Evolutionary conservation across 768 basidiomycete genomes (phyloP).

Genomic region (Cyclocybe cylindracea): DNA sequence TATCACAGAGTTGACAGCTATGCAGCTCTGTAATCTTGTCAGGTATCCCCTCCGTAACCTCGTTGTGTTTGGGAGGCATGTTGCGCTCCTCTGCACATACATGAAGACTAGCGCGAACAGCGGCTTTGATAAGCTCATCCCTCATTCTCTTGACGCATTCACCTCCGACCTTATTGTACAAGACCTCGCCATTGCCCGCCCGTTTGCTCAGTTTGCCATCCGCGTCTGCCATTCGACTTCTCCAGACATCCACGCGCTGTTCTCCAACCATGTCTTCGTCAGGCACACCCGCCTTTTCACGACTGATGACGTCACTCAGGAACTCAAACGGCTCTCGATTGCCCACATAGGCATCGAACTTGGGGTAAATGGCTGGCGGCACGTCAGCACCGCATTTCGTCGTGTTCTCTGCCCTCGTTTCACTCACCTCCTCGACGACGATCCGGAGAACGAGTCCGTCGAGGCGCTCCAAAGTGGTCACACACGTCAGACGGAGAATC

Average conservation of each 20-base stretch:
- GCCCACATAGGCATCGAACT: background rate
- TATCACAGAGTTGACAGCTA: too few species aligned
- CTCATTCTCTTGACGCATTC: slow-evolving; percentile 23
- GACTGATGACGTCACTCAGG: slow-evolving; percentile 2
- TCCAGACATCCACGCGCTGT: background rate
- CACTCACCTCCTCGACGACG: background rate
- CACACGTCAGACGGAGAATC: slow-evolving; percentile 19
- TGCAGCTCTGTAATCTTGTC: slow-evolving; percentile 1
- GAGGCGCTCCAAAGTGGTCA: slow-evolving; percentile 28
- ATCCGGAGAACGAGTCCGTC: slow-evolving; percentile 13
- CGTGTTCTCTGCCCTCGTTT: slow-evolving; percentile 11
- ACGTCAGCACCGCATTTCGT: slow-evolving; percentile 23
- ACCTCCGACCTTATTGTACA: slow-evolving; percentile 25
- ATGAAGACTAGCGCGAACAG: slow-evolving; percentile 16
- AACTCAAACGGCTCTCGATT: background rate
- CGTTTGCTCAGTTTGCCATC: slow-evolving; percentile 9
- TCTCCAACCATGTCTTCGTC: slow-evolving; percentile 9
- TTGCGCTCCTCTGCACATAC: slow-evolving; percentile 15
- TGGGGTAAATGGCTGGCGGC: slow-evolving; percentile 9
- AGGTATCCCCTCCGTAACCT: slow-evolving; percentile 6
- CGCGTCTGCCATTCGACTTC: background rate
- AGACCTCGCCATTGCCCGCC: slow-evolving; percentile 19
- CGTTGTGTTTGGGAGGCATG: slow-evolving; percentile 15
- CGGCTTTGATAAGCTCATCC: slow-evolving; percentile 23
- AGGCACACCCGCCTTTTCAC: slow-evolving; percentile 6